Evolutionary conservation across 192 early-diverging fungal species (phyloP).

Genomic region (Nowakowskiella sp.): DNA sequence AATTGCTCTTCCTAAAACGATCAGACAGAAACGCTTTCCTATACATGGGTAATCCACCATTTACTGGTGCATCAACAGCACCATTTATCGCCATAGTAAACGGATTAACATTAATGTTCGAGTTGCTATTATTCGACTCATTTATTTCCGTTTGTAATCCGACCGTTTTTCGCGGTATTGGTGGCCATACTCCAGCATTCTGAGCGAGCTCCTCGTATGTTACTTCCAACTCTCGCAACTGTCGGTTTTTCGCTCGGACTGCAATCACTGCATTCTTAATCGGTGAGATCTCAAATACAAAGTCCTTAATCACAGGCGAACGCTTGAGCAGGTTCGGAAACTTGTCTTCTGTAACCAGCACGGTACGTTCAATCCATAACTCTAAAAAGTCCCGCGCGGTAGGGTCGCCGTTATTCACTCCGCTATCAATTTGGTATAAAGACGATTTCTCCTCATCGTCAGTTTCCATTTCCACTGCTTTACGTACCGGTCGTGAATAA

Average conservation of each 20-base stretch:
- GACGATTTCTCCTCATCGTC: not conserved
- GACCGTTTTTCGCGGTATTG: not conserved
- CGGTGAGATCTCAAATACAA: slow-evolving; percentile 54
- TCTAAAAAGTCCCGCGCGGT: slow-evolving; percentile 60
- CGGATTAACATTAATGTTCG: slow-evolving; percentile 47
- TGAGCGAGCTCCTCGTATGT: slow-evolving; percentile 36
- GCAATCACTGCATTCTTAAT: slow-evolving; percentile 69
- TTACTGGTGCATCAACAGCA: slow-evolving; percentile 74
- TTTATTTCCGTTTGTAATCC: slow-evolving; percentile 12
- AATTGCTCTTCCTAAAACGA: slow-evolving; percentile 29
- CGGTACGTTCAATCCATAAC: slow-evolving; percentile 68
- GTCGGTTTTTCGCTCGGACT: slow-evolving; percentile 58
- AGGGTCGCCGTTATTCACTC: too few relatives aligned
- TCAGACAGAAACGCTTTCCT: slow-evolving; percentile 53
- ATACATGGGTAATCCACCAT: slow-evolving; percentile 75
- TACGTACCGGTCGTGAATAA: slow-evolving; percentile 54
- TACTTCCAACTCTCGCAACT: slow-evolving; percentile 44
- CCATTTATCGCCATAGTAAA: slow-evolving; percentile 79
- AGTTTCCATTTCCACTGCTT: slow-evolving; percentile 10
- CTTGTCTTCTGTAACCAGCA: slow-evolving; percentile 52
- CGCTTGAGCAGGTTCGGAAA: slow-evolving; percentile 59
- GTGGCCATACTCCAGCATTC: slow-evolving; percentile 5
- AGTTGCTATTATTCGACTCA: slow-evolving; percentile 6
- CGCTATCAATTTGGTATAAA: not conserved
- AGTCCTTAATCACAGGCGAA: slow-evolving; percentile 43